Evolutionary conservation across 139 green algal species (phyloP).

Genomic region (Chlamydomonas sp.): DNA sequence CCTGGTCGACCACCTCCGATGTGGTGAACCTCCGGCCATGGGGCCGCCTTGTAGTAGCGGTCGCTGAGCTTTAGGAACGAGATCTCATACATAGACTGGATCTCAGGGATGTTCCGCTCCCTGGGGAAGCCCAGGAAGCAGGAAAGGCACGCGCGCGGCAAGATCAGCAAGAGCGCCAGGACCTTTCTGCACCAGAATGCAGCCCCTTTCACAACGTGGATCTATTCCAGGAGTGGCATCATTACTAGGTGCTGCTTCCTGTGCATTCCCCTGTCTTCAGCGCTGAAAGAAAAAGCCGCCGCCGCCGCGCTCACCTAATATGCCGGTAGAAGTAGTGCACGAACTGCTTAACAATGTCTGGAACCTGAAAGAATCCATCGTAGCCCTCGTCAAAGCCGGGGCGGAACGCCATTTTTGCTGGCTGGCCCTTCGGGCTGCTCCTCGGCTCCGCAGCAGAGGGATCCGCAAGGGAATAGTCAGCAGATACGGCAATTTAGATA

Average conservation of each 20-base stretch:
- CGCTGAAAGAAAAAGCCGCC: background rate
- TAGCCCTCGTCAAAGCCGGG: slow-evolving; percentile 16
- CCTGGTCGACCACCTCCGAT: slow-evolving; percentile 93
- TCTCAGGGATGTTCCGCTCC: slow-evolving; percentile 97
- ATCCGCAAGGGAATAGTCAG: background rate
- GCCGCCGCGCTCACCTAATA: slow-evolving; percentile 70
- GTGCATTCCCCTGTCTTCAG: background rate
- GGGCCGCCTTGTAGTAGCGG: slow-evolving; percentile 91
- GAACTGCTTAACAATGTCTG: slow-evolving; percentile 96
- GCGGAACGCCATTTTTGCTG: slow-evolving; percentile 9
- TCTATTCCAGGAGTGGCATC: background rate
- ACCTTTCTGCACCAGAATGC: background rate
- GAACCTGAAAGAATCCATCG: slow-evolving; percentile 63
- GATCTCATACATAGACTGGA: slow-evolving; percentile 96
- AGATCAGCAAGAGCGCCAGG: background rate
- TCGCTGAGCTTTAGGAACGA: slow-evolving; percentile 95
- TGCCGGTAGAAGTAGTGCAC: slow-evolving; percentile 97
- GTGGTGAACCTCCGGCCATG: slow-evolving; percentile 90
- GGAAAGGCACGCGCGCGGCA: background rate
- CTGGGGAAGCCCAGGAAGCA: slow-evolving; percentile 46
- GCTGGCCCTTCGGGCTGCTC: too few species aligned
- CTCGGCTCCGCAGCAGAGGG: background rate
- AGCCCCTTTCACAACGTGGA: background rate
- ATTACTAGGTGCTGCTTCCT: background rate
- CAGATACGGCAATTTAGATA: background rate